phyloP scores from a whole-genome alignment of 2,329 filamentous ascomycete species.

The Cadophora luteo-olivacea region DNA sequence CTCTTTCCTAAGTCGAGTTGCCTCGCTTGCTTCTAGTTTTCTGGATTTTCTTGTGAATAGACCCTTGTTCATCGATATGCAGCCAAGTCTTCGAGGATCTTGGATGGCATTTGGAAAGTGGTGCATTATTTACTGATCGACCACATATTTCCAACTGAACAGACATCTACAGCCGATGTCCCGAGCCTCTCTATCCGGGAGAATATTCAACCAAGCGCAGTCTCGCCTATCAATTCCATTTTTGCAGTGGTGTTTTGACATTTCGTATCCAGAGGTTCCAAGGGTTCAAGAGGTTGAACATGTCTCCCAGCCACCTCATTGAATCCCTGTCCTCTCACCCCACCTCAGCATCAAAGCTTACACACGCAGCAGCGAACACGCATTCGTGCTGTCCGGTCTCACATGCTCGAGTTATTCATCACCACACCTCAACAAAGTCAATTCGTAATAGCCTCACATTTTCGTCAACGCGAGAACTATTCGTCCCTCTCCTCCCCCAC shows the following conservation, averaged over 20 bases:
- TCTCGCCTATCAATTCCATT: not conserved
- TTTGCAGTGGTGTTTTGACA: constrained; percentile 1
- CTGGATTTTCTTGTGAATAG: not conserved
- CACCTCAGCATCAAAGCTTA: constrained; percentile 1
- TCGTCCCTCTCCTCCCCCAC: not conserved
- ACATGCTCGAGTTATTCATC: constrained; percentile 6
- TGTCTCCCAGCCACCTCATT: constrained; percentile 11
- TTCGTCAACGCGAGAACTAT: not conserved
- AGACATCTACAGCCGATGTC: not conserved
- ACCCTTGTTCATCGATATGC: constrained; percentile 2
- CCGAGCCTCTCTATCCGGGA: not conserved
- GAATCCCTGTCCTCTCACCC: not conserved
- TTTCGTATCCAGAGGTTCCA: not conserved
- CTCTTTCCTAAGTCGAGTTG: not conserved
- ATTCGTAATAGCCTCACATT: not conserved
- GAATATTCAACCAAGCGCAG: not conserved
- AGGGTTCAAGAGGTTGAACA: not conserved
- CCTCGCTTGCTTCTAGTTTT: not conserved
- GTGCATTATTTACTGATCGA: constrained; percentile 3
- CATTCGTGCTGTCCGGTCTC: not conserved
- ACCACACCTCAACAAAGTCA: not conserved
- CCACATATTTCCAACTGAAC: not conserved
- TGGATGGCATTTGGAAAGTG: constrained; percentile 17
- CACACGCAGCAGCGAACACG: not conserved
- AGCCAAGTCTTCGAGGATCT: constrained; percentile 11